Evolutionary conservation across 768 basidiomycete species (phyloP).

Genomic region (Thelephora ganbajun): DNA sequence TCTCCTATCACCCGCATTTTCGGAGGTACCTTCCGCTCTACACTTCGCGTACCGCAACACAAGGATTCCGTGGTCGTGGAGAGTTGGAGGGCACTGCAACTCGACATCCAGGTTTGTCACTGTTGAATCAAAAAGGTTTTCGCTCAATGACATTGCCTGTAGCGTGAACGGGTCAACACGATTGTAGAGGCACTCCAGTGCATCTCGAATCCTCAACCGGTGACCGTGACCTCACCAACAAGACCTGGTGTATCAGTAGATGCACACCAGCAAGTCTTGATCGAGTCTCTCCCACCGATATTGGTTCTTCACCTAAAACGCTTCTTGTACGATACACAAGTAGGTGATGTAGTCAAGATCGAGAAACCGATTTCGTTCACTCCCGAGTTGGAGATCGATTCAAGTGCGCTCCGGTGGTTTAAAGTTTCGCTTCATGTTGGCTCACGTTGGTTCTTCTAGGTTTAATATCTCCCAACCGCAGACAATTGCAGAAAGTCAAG

Average conservation of each 20-base stretch:
- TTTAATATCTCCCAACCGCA: conserved; percentile 40
- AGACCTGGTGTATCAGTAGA: conserved; percentile 49
- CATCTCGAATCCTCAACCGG: conserved; percentile 66
- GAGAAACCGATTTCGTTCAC: conserved; percentile 70
- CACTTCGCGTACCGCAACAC: conserved; percentile 66
- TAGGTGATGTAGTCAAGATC: conserved; percentile 73
- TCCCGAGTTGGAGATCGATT: conserved; percentile 62
- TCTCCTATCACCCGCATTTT: conserved; percentile 88
- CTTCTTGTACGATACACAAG: conserved; percentile 71
- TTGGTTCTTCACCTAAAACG: conserved; percentile 84
- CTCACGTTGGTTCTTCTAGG: conserved; percentile 23
- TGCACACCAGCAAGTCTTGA: conserved; percentile 56
- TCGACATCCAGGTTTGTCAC: conserved; percentile 70
- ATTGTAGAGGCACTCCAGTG: conserved; percentile 74
- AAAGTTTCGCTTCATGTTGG: too few species aligned
- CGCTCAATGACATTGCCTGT: conserved; percentile 4
- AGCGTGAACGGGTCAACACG: conserved; percentile 62
- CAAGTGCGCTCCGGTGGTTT: conserved; percentile 28
- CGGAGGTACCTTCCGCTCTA: conserved; percentile 82
- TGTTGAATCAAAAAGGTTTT: neutral
- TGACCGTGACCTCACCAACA: conserved; percentile 54
- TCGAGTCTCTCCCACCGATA: conserved; percentile 75
- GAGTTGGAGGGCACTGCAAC: conserved; percentile 77
- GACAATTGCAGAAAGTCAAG: conserved; percentile 30
- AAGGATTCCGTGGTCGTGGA: conserved; percentile 83